Base-by-base conservation (phyloP, 2,329 filamentous ascomycete genomes). In the Lecanicillium sp. region DNA sequence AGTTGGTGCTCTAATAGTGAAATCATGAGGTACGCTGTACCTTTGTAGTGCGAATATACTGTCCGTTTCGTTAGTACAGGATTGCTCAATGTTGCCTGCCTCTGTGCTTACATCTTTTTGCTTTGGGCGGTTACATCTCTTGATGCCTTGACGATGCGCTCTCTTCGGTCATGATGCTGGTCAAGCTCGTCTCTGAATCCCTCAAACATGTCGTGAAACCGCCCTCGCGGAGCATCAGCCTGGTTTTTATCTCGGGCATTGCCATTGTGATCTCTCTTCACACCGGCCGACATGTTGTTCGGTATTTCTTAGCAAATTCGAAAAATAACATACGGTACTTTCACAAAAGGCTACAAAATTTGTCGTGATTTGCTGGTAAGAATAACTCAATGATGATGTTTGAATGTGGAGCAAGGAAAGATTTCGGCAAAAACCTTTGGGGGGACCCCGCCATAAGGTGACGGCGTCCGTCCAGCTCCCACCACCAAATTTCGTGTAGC, bases 71-170 rank as follows among this genome's bases (percentile, higher is more conserved):
- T 42, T 29, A 47, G 41, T 6, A 35, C 14, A 8, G 18, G 12
- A 12, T 4, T n/a, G 33, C 18, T 18, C 13, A 30, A 17, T 2
- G 4, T 5, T 20, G 3, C 4, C 4, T 5, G 2, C 1, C 4
- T 13, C 11, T 4, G 3, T 15, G 34, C 71, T 64, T 62, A 94
- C 88, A 96, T 94, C 67, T 96, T 98, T 71, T 98, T 98, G 63
- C 87, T 95, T 38, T 88, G 70, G 0, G 87, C 88, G 6, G 92
- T 98, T 42, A 98, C 85, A 59, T 98, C 92, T 45, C 90, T 73
- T 8, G 86, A 94, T 3, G 81, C 83, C 67, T 96, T 98, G 55
- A 94, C 85, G 49, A 95, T 79, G 38, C 83, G 78, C 65, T 95
- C 89, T 41, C 88, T 76, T 13, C 92, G 81, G 62, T 96, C 92